phyloP scores from a whole-genome alignment of 257 asterid species.

The Asclepias syriaca region DNA sequence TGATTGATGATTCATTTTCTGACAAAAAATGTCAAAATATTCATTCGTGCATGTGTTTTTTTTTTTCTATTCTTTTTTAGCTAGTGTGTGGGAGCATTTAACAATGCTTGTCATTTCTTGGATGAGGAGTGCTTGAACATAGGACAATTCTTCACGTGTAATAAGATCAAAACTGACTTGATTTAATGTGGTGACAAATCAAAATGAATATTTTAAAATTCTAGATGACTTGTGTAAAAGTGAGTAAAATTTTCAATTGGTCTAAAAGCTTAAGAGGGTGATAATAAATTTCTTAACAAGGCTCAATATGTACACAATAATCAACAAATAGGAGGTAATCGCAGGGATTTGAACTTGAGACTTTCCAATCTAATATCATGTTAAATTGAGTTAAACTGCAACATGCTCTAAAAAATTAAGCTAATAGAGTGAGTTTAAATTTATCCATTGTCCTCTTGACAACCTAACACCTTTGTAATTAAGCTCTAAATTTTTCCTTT shows the following conservation, averaged over 20 bases:
- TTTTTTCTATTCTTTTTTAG: not conserved
- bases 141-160: not conserved
- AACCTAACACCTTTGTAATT: not conserved
- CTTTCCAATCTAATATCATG: too few species aligned
- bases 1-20: not conserved
- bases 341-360: too few species aligned
- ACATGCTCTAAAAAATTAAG: too few species aligned
- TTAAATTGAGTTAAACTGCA: too few species aligned
- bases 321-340: too few species aligned
- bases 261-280: too few species aligned
- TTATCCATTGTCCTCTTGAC: too few species aligned
- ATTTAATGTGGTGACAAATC: slow-evolving; percentile 1
- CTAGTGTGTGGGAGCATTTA: not conserved
- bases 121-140: not conserved
- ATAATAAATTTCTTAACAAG: too few species aligned
- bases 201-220: not conserved
- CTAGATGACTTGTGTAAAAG: not conserved
- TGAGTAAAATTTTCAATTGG: too few species aligned
- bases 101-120: not conserved
- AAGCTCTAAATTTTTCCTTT: not conserved
- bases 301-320: too few species aligned
- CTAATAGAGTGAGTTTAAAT: too few species aligned
- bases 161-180: not conserved
- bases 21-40: not conserved
- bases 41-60: not conserved